Percentiles rank a stretch among this genome's conserved stretches.
Conservation (phyloP, 352 stramenopile species). For the Pythium aristosporum region DNA sequence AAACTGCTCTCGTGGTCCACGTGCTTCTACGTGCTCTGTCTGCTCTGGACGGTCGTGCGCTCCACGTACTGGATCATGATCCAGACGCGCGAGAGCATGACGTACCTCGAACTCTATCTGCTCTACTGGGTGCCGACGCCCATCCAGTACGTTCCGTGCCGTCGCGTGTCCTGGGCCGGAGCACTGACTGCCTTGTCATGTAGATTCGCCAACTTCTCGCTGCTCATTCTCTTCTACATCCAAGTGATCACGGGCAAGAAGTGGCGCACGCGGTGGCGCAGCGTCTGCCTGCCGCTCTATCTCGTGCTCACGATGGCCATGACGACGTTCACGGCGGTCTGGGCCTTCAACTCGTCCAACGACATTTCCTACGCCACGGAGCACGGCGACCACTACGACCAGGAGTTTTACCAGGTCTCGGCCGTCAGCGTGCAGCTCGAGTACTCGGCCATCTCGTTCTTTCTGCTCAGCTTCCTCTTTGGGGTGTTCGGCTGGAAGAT, state of each 20-base stretch:
- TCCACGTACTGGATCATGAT: slow-evolving; percentile 85
- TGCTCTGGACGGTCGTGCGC: slow-evolving; percentile 81
- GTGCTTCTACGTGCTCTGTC: slow-evolving; percentile 75
- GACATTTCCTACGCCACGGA: slow-evolving; percentile 67
- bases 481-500: slow-evolving; percentile 88
- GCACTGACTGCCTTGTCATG: neutral
- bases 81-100: slow-evolving; percentile 67
- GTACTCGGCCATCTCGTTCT: slow-evolving; percentile 83
- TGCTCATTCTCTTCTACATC: slow-evolving; percentile 88
- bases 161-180: neutral
- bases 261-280: slow-evolving; percentile 72
- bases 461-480: slow-evolving; percentile 77
- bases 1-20: slow-evolving; percentile 84
- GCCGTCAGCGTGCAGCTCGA: slow-evolving; percentile 77
- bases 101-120: slow-evolving; percentile 82
- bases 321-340: slow-evolving; percentile 82
- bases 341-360: slow-evolving; percentile 85
- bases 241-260: slow-evolving; percentile 79
- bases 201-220: slow-evolving; percentile 85
- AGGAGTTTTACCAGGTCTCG: slow-evolving; percentile 80
- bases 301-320: slow-evolving; percentile 79
- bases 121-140: slow-evolving; percentile 86
- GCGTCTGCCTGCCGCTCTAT: slow-evolving; percentile 83
- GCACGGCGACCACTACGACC: slow-evolving; percentile 78
- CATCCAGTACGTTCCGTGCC: slow-evolving; percentile 49